Base-by-base conservation (phyloP, 768 basidiomycete species). In the Ephemerocybe angulata region DNA sequence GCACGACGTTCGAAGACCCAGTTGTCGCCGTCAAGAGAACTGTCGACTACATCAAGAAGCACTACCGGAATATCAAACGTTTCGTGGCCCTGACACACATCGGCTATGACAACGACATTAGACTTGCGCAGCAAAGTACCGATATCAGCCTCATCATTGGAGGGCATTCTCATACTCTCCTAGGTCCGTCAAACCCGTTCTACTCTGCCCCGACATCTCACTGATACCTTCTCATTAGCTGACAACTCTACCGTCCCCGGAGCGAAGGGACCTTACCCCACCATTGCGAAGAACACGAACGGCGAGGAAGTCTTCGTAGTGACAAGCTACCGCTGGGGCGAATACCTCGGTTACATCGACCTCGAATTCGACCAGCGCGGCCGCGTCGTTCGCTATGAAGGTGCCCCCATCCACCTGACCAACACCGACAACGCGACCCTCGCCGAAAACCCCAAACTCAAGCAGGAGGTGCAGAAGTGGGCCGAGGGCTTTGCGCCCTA, bases 251-350 rank as follows among this genome's bases (percentile, higher is more conserved):
- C 75, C 44, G 67, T 75, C 55, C 62, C 67, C 21, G 71, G 66
- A 27, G 72, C 72, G 11, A 63, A 63, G 28, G 78, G 78, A 10
- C 64, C 69, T 4, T 79, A 78, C 57, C 78, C 77, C 3, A 79
- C 78, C 5, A 72, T 77, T 29, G 68, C 60, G 44, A 67, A 63
- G 37, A 79, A 78, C 60, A 62, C 70, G 19, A 70, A 74, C 46
- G 74, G 76, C 8, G 76, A 79, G 19, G 76, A 76, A 42, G 76
- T 79, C 17, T 75, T 73, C 55, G 69, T 79, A n/a, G 73, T 78
- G 50, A 77, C 76, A 0, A 68, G 75, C 12, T 77, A 69, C 57
- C 69, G 74, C 46, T 79, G 76, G 74, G 77, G 75, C 37, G 74
- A 78, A 56, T 75, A 76, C 58, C 65, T 79, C 33, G 76, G 78